A percentile compares a stretch with the other conserved stretches of the same genome.
Evolutionary conservation across 2,329 filamentous ascomycete genomes (phyloP).

Genomic region (Ascochyta pisi): DNA sequence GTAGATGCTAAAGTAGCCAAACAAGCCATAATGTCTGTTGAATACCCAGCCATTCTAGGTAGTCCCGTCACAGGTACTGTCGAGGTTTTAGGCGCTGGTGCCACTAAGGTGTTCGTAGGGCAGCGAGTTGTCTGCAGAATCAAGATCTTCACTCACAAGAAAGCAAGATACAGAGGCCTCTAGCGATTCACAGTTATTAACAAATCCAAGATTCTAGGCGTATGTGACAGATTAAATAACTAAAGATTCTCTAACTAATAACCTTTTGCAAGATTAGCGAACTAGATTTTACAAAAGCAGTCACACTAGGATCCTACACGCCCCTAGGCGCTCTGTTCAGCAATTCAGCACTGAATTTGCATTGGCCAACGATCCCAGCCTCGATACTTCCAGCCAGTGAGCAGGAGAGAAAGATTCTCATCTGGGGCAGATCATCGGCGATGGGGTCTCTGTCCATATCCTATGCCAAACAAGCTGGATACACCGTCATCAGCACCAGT

Average conservation of each 20-base stretch:
- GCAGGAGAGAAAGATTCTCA: conserved; percentile 46
- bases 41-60: conserved; percentile 39
- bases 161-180: conserved; percentile 27
- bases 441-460: conserved; percentile 39
- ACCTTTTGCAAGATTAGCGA: conserved; percentile 25
- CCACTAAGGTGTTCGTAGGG: conserved; percentile 40
- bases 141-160: conserved; percentile 28
- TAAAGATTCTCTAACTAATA: neutral
- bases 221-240: neutral
- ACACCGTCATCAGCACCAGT: conserved; percentile 31
- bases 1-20: conserved; percentile 37
- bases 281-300: conserved; percentile 26
- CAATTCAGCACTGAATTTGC: conserved; percentile 16
- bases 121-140: conserved; percentile 41
- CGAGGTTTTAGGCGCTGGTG: conserved; percentile 39
- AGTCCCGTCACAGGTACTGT: conserved; percentile 40
- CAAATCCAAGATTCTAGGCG: conserved; percentile 12
- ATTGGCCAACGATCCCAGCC: conserved; percentile 24
- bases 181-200: conserved; percentile 29
- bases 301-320: conserved; percentile 35
- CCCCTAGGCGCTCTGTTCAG: conserved; percentile 31
- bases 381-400: conserved; percentile 22
- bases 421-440: conserved; percentile 56
- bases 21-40: conserved; percentile 25
- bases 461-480: conserved; percentile 34